These are phyloP conservation scores for Nannochloropsis gaditana DNA, from an alignment of 108 stramenopile species.

Conservation along the genomic window DNA sequence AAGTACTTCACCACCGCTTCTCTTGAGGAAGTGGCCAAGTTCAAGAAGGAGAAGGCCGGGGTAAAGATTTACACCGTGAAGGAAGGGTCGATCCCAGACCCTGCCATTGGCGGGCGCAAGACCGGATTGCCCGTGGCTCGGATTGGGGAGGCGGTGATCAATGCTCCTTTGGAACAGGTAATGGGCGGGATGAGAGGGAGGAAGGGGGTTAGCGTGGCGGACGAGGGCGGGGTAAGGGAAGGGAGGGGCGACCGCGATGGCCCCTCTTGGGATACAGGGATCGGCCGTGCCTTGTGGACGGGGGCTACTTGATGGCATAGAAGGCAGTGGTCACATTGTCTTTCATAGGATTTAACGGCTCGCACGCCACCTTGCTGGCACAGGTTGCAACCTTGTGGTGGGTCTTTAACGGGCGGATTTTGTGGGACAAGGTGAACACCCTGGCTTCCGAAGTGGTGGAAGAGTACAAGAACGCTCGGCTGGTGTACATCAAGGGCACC, in stretches of 20 bases:
- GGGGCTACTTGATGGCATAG: no score
- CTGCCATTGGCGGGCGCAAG: neutral
- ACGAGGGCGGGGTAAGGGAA: no score
- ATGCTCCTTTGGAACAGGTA: neutral
- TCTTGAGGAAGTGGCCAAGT: neutral
- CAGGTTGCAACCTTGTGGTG: neutral
- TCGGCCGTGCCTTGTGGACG: no score
- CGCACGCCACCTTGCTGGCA: no score
- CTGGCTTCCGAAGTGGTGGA: neutral
- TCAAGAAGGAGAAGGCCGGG: constrained; percentile 15
- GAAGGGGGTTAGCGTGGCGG: neutral
- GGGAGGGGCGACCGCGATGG: no score
- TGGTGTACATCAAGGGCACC: neutral
- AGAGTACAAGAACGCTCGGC: neutral
- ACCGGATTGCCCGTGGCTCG: neutral
- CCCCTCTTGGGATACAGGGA: no score
- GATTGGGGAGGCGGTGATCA: constrained; percentile 7
- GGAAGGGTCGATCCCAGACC: constrained; percentile 19
- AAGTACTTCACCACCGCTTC: neutral
- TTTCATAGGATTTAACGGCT: no score
- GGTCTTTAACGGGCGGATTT: neutral
- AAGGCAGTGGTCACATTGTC: no score
- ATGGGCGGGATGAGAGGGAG: neutral
- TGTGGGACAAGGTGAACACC: constrained; percentile 4
- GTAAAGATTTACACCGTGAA: neutral